Conservation (phyloP, 345 rosid genomes). For the Erysimum cheiranthoides region DNA sequence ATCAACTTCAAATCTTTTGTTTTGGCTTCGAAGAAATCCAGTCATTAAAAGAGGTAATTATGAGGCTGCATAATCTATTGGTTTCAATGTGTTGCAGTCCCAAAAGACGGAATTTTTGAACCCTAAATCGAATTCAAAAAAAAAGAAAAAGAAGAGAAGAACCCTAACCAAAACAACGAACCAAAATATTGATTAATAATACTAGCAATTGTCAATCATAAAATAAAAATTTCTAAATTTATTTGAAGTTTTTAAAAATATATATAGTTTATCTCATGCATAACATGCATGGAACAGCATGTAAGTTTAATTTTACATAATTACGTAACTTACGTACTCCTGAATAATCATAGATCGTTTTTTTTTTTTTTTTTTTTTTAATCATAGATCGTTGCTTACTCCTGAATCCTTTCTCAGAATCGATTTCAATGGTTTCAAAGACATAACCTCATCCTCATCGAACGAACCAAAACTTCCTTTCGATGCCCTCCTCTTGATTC, state of each 20-base stretch:
- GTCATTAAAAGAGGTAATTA: no score
- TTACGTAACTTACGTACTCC: not conserved
- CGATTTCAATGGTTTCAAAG: constrained; percentile 43
- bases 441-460: constrained; percentile 20
- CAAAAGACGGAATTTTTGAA: no score
- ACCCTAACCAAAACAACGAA: no score
- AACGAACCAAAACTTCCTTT: constrained; percentile 37
- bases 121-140: no score
- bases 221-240: no score
- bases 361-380: not conserved
- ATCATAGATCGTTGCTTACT: not conserved
- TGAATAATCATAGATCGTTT: not conserved
- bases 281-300: not conserved
- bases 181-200: no score
- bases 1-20: no score
- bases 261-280: not conserved
- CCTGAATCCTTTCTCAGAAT: constrained; percentile 38
- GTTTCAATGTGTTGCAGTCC: no score
- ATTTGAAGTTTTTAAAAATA: no score
- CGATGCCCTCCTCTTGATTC: constrained; percentile 39
- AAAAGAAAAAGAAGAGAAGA: no score
- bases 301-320: not conserved
- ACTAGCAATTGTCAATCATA: not conserved
- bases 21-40: no score
- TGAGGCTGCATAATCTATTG: no score